Evolutionary conservation across 2,329 filamentous ascomycete species (phyloP).

Genomic region (Sporothrix euskadiensis): DNA sequence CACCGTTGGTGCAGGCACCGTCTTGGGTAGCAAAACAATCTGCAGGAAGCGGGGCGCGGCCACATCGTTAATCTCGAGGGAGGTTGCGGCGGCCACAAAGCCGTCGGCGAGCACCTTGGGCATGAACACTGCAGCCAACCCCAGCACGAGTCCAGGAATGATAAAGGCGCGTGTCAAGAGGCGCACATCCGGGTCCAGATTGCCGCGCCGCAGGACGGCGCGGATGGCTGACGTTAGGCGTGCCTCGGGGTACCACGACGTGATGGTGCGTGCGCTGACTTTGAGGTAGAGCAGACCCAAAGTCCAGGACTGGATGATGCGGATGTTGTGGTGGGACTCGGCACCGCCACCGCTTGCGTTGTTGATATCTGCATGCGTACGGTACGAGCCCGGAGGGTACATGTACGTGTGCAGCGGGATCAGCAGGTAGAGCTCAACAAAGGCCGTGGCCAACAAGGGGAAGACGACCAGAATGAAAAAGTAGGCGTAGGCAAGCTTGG

Average conservation of each 20-base stretch:
- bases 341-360: slow-evolving; percentile 30
- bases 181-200: slow-evolving; percentile 73
- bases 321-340: slow-evolving; percentile 65
- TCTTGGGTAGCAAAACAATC: slow-evolving; percentile 2
- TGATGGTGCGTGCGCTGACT: slow-evolving; percentile 68
- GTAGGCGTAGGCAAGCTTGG: slow-evolving; percentile 71
- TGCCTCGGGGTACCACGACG: slow-evolving; percentile 66
- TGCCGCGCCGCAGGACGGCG: slow-evolving; percentile 72
- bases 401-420: slow-evolving; percentile 83
- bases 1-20: slow-evolving; percentile 34
- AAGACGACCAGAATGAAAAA: slow-evolving; percentile 73
- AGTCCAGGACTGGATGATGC: slow-evolving; percentile 92
- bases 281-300: slow-evolving; percentile 89
- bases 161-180: slow-evolving; percentile 85
- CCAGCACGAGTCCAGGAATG: slow-evolving; percentile 68
- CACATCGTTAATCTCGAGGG: slow-evolving; percentile 2
- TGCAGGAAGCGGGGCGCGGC: not conserved
- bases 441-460: slow-evolving; percentile 73
- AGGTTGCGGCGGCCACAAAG: slow-evolving; percentile 45
- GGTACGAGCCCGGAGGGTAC: slow-evolving; percentile 40
- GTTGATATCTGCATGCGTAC: slow-evolving; percentile 34
- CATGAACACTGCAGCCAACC: slow-evolving; percentile 59
- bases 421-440: slow-evolving; percentile 86
- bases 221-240: slow-evolving; percentile 73
- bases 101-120: slow-evolving; percentile 63